These are phyloP conservation scores for Psilocybe tampanensis DNA, from an alignment of 768 basidiomycete genomes.

Conservation along the genomic window DNA sequence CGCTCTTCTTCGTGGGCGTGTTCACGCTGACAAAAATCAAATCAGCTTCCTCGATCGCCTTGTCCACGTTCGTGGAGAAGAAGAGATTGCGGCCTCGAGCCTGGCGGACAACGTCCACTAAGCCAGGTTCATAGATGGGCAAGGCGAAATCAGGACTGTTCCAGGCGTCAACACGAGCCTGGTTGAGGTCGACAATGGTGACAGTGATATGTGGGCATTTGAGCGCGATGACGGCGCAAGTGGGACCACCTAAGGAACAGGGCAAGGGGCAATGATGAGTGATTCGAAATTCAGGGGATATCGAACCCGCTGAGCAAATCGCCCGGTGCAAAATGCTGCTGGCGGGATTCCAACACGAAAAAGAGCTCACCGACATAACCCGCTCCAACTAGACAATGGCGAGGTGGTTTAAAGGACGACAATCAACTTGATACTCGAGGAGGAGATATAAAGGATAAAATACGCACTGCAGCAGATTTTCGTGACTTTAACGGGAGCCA, in stretches of 20 bases:
- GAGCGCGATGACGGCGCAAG: constrained; percentile 91
- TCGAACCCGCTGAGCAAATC: constrained; percentile 6
- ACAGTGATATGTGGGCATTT: constrained; percentile 93
- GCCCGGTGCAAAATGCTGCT: constrained; percentile 3
- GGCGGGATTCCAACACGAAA: neutral
- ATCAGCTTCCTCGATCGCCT: constrained; percentile 91
- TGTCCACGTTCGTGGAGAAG: constrained; percentile 95
- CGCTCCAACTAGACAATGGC: constrained; percentile 64
- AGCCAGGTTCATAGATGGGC: constrained; percentile 98
- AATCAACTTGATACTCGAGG: constrained; percentile 13
- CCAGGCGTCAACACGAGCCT: constrained; percentile 95
- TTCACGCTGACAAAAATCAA: constrained; percentile 99
- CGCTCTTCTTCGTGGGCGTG: constrained; percentile 98
- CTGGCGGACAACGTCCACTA: constrained; percentile 85
- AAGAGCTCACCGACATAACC: constrained; percentile 86
- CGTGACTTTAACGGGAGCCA: constrained; percentile 64
- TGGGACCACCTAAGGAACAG: constrained; percentile 75
- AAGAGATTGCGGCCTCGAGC: constrained; percentile 95
- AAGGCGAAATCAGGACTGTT: constrained; percentile 83
- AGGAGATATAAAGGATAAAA: neutral
- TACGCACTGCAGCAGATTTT: constrained; percentile 90
- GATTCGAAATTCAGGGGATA: neutral
- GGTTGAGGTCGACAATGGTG: constrained; percentile 98
- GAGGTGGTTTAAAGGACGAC: constrained; percentile 9
- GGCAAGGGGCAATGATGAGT: constrained; percentile 17